phyloP scores from a whole-genome alignment of 2,329 filamentous ascomycete species.

The Emergomyces africanus region DNA sequence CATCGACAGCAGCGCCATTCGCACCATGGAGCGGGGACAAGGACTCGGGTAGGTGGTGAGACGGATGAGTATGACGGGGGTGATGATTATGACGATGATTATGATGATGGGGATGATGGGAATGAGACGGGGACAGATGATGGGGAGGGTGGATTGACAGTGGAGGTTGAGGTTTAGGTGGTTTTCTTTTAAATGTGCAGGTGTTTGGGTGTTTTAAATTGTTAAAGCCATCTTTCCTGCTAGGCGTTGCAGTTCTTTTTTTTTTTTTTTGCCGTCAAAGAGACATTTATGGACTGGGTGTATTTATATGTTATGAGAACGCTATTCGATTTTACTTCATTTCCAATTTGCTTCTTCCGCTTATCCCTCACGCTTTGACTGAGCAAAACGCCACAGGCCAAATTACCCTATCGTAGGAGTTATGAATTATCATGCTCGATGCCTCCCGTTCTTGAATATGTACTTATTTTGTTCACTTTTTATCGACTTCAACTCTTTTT shows the following conservation, averaged over 20 bases:
- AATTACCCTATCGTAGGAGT: no score
- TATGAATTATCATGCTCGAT: no score
- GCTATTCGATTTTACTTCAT: neutral
- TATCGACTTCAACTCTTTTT: no score
- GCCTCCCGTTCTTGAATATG: no score
- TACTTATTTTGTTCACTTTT: no score
- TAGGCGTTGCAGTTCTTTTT: neutral
- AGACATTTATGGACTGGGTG: neutral
- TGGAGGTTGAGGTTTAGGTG: conserved; percentile 12
- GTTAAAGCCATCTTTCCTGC: neutral
- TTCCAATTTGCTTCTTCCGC: neutral
- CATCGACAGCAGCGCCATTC: neutral
- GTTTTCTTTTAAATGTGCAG: neutral
- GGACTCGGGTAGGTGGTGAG: conserved; percentile 26
- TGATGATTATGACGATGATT: conserved; percentile 5
- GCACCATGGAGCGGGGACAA: conserved; percentile 26
- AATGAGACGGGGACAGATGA: conserved; percentile 9
- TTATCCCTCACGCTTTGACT: neutral
- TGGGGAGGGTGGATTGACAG: conserved; percentile 7
- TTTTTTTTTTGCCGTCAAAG: neutral
- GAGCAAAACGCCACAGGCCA: neutral
- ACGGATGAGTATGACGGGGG: conserved; percentile 9
- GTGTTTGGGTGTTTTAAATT: neutral
- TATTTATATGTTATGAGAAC: neutral
- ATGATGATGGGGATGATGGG: conserved; percentile 9